Conservation (phyloP, 2,329 filamentous ascomycete species). For the Drechslerella dactyloides region DNA sequence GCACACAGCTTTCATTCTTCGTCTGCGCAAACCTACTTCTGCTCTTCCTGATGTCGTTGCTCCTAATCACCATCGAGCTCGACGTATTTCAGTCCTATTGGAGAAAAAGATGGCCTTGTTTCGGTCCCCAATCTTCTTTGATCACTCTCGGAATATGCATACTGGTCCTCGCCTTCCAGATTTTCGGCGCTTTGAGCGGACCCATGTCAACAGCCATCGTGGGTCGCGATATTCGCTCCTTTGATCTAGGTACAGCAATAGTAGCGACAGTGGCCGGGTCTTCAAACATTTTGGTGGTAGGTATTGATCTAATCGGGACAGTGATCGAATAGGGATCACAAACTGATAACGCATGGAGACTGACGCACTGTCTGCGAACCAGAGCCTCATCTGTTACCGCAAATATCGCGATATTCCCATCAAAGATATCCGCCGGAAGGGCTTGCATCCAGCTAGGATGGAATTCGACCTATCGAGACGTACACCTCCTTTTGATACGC, state of each 20-base stretch:
- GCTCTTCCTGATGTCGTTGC: slow-evolving; percentile 18
- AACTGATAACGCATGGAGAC: not conserved
- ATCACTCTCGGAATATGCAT: slow-evolving; percentile 27
- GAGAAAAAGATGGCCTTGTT: slow-evolving; percentile 35
- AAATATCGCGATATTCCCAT: slow-evolving; percentile 31
- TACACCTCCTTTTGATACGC: not conserved
- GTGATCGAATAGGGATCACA: not conserved
- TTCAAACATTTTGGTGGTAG: slow-evolving; percentile 22
- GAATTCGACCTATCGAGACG: slow-evolving; percentile 13
- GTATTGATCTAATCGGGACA: not conserved
- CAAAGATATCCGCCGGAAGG: slow-evolving; percentile 28
- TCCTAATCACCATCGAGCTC: slow-evolving; percentile 16
- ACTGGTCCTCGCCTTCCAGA: slow-evolving; percentile 25
- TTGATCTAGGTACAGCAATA: slow-evolving; percentile 23
- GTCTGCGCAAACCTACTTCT: slow-evolving; percentile 32
- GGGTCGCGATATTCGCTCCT: slow-evolving; percentile 6
- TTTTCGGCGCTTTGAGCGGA: slow-evolving; percentile 29
- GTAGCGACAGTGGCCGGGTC: slow-evolving; percentile 17
- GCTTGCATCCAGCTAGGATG: slow-evolving; percentile 22
- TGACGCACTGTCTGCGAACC: not conserved
- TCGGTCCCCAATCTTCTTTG: slow-evolving; percentile 29
- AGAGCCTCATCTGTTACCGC: slow-evolving; percentile 18
- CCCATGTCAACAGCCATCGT: slow-evolving; percentile 29
- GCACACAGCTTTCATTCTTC: slow-evolving; percentile 24
- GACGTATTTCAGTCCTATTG: slow-evolving; percentile 24